Evolutionary conservation across 2,329 filamentous ascomycete genomes (phyloP), one percentile per base, ranked within the genome.

Genomic region (Diaporthe humulicola): DNA sequence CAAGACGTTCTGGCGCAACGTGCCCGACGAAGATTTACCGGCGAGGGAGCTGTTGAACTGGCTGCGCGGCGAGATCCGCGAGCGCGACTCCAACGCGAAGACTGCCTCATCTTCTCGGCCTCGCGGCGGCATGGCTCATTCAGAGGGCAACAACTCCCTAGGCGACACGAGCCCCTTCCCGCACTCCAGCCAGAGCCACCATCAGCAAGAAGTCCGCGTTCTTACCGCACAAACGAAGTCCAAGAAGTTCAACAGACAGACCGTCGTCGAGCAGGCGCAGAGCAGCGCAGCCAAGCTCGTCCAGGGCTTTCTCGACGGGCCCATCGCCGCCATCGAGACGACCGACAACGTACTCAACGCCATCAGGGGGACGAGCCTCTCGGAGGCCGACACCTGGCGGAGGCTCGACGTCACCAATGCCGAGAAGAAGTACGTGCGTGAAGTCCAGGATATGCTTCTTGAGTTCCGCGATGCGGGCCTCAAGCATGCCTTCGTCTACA

Each of bases 221-320:
- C 88, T 98, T 5, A 90, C 95, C 8, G 91, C 94, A 1, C 93
- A 94, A 74, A 96, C 95, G 67, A 92, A 93, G 79, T 95, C 93
- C 83, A 98, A 98, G 84, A 98, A 98, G 86, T 94, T 93, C 77
- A 98, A 98, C 84, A 92, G 96, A 71, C 92, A 92, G 80, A 93
- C 93, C 38, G 95, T 98, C 67, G 92, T 98, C 64, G 95, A 98
- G 81, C 93, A 96, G 78, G 93, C 93, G 76, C 91, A 91, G 83
- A 82, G 81, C 73, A 88, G 86, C 77, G 88, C 87, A 6, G 88
- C 90, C 40, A 90, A 90, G 73, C 87, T 96, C 48, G 89, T 95
- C 17, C 90, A 93, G 42, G 90, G 90, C 6, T 95, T 95, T 78
- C 87, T 94, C 7, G 90, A 93, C 40, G 94, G 94, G 0, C 95